A percentile compares a stretch with the other conserved stretches of the same genome.
phyloP scores from a whole-genome alignment of 2,329 filamentous ascomycete species.

The Phaeophleospora eucalypticola region DNA sequence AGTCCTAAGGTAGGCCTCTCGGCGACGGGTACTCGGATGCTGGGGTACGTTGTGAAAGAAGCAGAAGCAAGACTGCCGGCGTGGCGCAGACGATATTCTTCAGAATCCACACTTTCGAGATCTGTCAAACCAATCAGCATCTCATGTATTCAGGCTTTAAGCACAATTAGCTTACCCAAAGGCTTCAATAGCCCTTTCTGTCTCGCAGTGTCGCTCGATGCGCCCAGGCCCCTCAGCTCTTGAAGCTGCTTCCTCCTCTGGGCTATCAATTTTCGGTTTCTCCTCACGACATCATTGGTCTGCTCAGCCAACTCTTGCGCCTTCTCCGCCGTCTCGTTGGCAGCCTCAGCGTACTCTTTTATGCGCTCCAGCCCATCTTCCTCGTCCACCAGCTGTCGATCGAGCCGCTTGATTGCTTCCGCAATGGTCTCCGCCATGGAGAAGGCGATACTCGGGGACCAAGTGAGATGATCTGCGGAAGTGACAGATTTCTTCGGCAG shows the following conservation, averaged over 20 bases:
- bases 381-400: neutral
- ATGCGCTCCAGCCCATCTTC: neutral
- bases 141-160: neutral
- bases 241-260: neutral
- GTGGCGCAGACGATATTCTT: too few species aligned
- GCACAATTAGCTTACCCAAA: neutral
- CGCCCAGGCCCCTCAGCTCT: neutral
- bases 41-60: too few species aligned
- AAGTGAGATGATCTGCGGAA: too few species aligned
- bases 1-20: too few species aligned
- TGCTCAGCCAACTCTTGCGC: neutral
- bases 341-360: neutral
- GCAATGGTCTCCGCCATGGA: neutral
- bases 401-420: neutral
- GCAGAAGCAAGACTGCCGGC: too few species aligned
- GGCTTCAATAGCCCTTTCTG: neutral
- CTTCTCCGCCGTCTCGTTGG: neutral
- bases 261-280: neutral
- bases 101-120: neutral
- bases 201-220: neutral
- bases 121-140: too few species aligned
- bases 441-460: too few species aligned
- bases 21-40: too few species aligned
- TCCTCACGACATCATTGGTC: neutral
- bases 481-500: too few species aligned